phyloP scores from a whole-genome alignment of 768 basidiomycete genomes.

The Termitomyces sp. region DNA sequence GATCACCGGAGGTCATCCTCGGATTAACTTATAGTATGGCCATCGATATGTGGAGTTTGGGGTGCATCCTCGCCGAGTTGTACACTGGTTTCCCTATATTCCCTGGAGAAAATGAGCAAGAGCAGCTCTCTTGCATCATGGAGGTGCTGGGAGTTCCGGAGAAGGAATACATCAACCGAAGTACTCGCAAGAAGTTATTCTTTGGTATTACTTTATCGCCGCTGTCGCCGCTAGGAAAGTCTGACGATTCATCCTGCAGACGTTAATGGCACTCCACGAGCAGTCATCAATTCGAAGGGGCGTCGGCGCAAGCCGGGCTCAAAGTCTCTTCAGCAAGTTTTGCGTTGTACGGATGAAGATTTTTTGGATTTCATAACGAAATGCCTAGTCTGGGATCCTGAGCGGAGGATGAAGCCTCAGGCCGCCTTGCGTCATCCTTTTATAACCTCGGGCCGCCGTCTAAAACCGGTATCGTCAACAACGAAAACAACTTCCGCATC shows the following conservation, averaged over 20 bases:
- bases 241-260: slow-evolving; percentile 41
- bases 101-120: slow-evolving; percentile 98
- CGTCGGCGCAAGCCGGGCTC: slow-evolving; percentile 87
- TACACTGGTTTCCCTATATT: slow-evolving; percentile 98
- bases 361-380: slow-evolving; percentile 97
- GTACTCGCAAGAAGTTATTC: slow-evolving; percentile 90
- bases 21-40: slow-evolving; percentile 99
- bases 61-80: slow-evolving; percentile 95
- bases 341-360: slow-evolving; percentile 89
- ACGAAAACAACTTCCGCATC: slow-evolving; percentile 55
- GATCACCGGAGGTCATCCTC: slow-evolving; percentile 98
- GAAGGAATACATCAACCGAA: slow-evolving; percentile 90
- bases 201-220: slow-evolving; percentile 60
- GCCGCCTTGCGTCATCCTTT: slow-evolving; percentile 90
- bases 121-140: slow-evolving; percentile 98
- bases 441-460: slow-evolving; percentile 59
- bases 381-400: slow-evolving; percentile 98
- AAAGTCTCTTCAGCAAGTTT: slow-evolving; percentile 83
- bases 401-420: slow-evolving; percentile 90
- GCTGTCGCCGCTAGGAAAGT: not conserved
- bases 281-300: slow-evolving; percentile 95
- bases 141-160: slow-evolving; percentile 96
- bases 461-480: slow-evolving; percentile 40
- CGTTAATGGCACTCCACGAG: slow-evolving; percentile 86
- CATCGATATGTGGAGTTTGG: slow-evolving; percentile 99